Evolutionary conservation across 202 grass and related monocot species (phyloP).

Genomic region (Zizania palustris): DNA sequence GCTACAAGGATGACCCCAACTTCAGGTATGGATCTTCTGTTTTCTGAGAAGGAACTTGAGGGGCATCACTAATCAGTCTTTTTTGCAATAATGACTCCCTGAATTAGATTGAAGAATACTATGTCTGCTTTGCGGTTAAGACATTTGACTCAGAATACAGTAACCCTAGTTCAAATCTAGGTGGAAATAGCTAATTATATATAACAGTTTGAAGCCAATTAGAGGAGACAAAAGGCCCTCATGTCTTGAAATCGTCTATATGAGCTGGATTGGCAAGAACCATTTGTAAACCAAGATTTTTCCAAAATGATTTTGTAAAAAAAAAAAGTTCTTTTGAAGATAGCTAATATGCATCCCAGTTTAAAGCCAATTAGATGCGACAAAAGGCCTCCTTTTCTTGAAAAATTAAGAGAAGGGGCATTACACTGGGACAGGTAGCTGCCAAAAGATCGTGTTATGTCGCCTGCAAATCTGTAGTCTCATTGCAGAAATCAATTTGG

Average conservation of each 20-base stretch:
- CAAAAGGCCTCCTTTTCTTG: too few relatives aligned
- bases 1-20: conserved; percentile 48
- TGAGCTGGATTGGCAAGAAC: background rate
- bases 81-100: background rate
- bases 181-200: conserved; percentile 42
- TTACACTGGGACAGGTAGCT: too few relatives aligned
- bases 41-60: background rate
- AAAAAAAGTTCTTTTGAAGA: background rate
- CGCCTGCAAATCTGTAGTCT: background rate
- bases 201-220: too few relatives aligned
- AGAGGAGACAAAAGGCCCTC: too few relatives aligned
- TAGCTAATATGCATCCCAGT: background rate
- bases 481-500: background rate
- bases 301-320: background rate
- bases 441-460: too few relatives aligned
- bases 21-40: conserved; percentile 52
- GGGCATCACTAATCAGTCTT: background rate
- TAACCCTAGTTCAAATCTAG: conserved; percentile 81
- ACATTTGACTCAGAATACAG: conserved; percentile 84
- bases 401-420: too few relatives aligned
- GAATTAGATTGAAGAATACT: background rate
- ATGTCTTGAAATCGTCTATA: conserved; percentile 15
- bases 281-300: background rate
- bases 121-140: conserved; percentile 42
- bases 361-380: background rate